Conservation (phyloP, 495 filamentous ascomycete species). For the Neurospora pannonica region DNA sequence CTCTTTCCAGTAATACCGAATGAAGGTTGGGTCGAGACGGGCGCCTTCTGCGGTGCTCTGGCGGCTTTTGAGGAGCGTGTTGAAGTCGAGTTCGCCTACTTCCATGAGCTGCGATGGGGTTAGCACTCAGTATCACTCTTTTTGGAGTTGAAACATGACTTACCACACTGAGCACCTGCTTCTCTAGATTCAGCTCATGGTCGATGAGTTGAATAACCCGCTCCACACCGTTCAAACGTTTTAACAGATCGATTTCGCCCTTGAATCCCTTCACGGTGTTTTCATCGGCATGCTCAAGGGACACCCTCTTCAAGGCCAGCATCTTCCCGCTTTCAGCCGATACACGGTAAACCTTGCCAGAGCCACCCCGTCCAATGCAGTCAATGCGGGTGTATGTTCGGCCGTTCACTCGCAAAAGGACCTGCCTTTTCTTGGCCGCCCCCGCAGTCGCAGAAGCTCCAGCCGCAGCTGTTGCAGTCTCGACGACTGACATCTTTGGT, state of each 20-base stretch:
- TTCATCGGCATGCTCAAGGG: slow-evolving; percentile 83
- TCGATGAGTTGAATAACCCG: slow-evolving; percentile 85
- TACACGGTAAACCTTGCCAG: slow-evolving; percentile 87
- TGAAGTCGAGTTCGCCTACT: slow-evolving; percentile 90
- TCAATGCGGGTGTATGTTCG: slow-evolving; percentile 84
- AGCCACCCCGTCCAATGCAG: slow-evolving; percentile 83
- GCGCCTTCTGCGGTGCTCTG: slow-evolving; percentile 64
- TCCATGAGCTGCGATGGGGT: slow-evolving; percentile 66
- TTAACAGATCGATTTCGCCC: slow-evolving; percentile 90
- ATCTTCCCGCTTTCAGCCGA: slow-evolving; percentile 95
- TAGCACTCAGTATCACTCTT: slow-evolving; percentile 2
- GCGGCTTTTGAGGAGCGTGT: slow-evolving; percentile 64
- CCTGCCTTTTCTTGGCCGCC: slow-evolving; percentile 62
- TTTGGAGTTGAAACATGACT: slow-evolving; percentile 18
- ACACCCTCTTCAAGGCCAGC: slow-evolving; percentile 87
- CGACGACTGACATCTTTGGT: slow-evolving; percentile 89
- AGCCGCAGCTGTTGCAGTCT: slow-evolving; percentile 78
- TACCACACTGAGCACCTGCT: slow-evolving; percentile 75
- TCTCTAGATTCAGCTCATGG: slow-evolving; percentile 84
- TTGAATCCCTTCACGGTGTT: slow-evolving; percentile 79
- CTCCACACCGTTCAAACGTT: slow-evolving; percentile 71
- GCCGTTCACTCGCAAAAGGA: slow-evolving; percentile 77
- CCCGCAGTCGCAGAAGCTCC: slow-evolving; percentile 66
- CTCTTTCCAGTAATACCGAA: slow-evolving; percentile 96
- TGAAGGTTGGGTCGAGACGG: slow-evolving; percentile 75